Evolutionary conservation across 2,329 filamentous ascomycete species (phyloP).

Genomic region (Xylaria sp.): DNA sequence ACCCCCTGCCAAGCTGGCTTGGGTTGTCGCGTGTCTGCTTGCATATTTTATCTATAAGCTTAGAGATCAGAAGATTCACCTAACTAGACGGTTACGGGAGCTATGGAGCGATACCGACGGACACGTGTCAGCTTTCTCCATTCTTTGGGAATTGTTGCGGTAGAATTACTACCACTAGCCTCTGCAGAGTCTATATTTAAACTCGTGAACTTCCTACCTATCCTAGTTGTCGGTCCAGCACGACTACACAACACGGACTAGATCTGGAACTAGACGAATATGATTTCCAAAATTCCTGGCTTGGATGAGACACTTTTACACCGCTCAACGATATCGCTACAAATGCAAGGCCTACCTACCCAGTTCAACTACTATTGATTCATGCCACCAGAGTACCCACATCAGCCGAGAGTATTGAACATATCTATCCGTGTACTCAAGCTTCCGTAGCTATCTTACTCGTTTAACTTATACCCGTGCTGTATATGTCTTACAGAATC

Average conservation of each 20-base stretch:
- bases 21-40: background rate
- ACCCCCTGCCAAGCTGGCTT: background rate
- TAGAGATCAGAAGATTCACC: background rate
- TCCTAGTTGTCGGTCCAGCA: background rate
- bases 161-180: no score
- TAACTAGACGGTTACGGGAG: background rate
- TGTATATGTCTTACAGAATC: background rate
- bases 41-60: background rate
- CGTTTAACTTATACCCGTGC: background rate
- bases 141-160: background rate
- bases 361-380: background rate
- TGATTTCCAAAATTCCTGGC: background rate
- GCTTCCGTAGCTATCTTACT: background rate
- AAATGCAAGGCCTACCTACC: background rate
- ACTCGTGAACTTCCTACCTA: background rate
- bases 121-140: background rate
- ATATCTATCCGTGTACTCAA: background rate
- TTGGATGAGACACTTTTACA: background rate
- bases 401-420: background rate
- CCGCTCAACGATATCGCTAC: background rate
- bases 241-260: background rate
- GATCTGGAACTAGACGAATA: background rate
- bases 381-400: background rate
- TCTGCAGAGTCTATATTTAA: background rate
- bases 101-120: background rate